Evolutionary conservation across 805 yeast species (phyloP).

Genomic region (Pichia gijzeniarum): DNA sequence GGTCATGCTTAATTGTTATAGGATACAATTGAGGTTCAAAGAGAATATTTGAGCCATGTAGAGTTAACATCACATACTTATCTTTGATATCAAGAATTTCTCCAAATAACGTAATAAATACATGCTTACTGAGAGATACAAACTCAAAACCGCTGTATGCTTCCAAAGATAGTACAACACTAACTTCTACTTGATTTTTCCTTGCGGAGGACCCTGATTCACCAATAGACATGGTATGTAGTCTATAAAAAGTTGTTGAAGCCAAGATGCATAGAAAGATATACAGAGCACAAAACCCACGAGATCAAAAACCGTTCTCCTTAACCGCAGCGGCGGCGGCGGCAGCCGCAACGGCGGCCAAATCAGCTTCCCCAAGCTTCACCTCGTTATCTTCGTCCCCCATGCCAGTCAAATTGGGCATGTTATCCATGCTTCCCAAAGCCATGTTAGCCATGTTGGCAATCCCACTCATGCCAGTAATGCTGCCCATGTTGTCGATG

Average conservation of each 20-base stretch:
- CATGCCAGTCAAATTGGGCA: constrained; percentile 8
- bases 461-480: not conserved
- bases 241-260: no score
- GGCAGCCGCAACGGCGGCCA: constrained; percentile 31
- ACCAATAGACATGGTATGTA: no score
- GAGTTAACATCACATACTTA: constrained; percentile 17
- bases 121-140: constrained; percentile 15
- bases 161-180: constrained; percentile 18
- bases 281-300: not conserved
- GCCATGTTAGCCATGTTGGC: not conserved
- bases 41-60: constrained; percentile 23
- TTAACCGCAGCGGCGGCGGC: constrained; percentile 26
- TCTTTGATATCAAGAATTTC: constrained; percentile 3
- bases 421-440: not conserved
- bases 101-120: constrained; percentile 15
- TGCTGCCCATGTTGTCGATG: not conserved
- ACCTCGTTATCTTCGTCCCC: constrained; percentile 11
- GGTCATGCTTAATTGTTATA: constrained; percentile 24
- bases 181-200: constrained; percentile 3
- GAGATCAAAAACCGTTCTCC: constrained; percentile 3
- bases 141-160: constrained; percentile 17
- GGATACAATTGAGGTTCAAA: constrained; percentile 31
- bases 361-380: constrained; percentile 20
- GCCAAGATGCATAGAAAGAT: no score
- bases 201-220: not conserved